Evolutionary conservation across 305 asterid genomes (phyloP).

Genomic region (Stenogyne calaminthoides): DNA sequence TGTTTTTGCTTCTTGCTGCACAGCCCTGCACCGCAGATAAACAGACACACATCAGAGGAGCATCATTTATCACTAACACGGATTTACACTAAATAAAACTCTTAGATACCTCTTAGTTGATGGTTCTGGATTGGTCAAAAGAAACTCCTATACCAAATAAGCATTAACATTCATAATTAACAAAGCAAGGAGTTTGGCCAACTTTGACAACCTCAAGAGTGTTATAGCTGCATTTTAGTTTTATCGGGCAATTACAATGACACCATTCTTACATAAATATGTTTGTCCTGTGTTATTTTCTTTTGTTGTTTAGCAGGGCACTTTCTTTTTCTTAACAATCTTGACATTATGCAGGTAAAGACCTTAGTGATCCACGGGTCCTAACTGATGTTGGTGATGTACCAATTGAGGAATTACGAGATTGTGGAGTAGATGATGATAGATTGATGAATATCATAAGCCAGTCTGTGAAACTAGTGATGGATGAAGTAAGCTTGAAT

Average conservation of each 20-base stretch:
- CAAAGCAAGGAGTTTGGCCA: background rate
- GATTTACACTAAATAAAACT: conserved; percentile 14
- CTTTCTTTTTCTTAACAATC: conserved; percentile 20
- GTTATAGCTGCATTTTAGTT: background rate
- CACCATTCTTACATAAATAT: background rate
- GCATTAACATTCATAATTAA: background rate
- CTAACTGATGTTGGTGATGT: conserved; percentile 96
- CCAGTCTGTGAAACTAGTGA: conserved; percentile 92
- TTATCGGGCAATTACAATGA: background rate
- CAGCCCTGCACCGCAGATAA: background rate
- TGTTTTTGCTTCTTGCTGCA: background rate
- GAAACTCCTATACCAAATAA: background rate
- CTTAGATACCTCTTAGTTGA: background rate
- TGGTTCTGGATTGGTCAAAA: background rate
- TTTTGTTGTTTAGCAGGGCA: background rate
- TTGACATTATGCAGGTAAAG: conserved; percentile 63
- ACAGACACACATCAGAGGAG: background rate
- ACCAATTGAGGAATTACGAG: conserved; percentile 95
- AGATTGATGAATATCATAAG: conserved; percentile 80
- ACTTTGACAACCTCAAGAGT: background rate
- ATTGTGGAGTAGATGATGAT: conserved; percentile 91
- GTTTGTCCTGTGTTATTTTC: background rate
- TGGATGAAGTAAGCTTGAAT: conserved; percentile 74
- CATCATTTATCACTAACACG: background rate
- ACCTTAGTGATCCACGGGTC: conserved; percentile 79